Conservation (phyloP, 352 stramenopile genomes). For the Phytophthora hybrid region DNA sequence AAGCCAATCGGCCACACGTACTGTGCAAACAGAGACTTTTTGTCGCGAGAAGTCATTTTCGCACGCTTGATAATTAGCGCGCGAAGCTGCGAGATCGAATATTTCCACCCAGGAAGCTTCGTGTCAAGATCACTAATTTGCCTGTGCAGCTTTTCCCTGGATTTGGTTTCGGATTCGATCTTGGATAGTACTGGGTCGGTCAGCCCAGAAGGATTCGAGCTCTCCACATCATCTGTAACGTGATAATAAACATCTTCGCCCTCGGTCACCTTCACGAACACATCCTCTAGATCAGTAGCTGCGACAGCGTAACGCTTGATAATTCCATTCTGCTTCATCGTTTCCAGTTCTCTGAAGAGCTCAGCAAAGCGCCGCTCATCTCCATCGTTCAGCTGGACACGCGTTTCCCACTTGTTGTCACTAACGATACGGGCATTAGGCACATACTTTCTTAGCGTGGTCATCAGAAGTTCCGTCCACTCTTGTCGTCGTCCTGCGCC, state of each 20-base stretch:
- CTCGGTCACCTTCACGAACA: constrained; percentile 96
- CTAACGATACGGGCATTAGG: constrained; percentile 75
- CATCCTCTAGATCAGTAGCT: constrained; percentile 99
- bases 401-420: constrained; percentile 91
- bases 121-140: constrained; percentile 18
- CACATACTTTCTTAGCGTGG: constrained; percentile 84
- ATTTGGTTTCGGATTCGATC: constrained; percentile 15
- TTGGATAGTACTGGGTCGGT: constrained; percentile 7
- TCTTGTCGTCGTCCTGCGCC: constrained; percentile 14
- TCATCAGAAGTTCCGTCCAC: constrained; percentile 31
- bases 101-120: constrained; percentile 32
- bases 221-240: constrained; percentile 54
- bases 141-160: constrained; percentile 23
- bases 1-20: constrained; percentile 77
- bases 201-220: constrained; percentile 5
- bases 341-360: constrained; percentile 94
- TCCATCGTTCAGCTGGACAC: constrained; percentile 94
- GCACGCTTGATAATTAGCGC: constrained; percentile 66
- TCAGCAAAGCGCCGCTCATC: constrained; percentile 86
- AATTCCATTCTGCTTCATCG: constrained; percentile 52
- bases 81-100: constrained; percentile 53
- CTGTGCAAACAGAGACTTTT: constrained; percentile 67
- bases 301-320: constrained; percentile 97
- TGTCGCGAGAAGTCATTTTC: constrained; percentile 66
- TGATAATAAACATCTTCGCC: constrained; percentile 80